Percentiles rank a stretch among this genome's conserved stretches.
Conservation (phyloP, 768 basidiomycete genomes). For the Royoungia palumana region DNA sequence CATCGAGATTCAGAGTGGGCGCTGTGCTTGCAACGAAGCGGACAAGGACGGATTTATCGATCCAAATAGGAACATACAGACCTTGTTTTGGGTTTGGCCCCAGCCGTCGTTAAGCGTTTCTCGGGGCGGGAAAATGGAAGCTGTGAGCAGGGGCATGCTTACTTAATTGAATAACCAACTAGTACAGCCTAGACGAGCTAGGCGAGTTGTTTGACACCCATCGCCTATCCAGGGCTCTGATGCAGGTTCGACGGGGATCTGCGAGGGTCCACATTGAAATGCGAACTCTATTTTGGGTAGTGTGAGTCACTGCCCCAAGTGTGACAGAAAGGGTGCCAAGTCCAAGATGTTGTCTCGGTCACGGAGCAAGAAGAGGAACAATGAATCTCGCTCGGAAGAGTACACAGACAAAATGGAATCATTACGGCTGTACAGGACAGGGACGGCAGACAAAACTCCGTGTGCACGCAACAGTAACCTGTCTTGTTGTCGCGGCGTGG, state of each 20-base stretch:
- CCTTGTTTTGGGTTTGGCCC: slow-evolving; percentile 11
- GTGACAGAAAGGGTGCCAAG: not conserved
- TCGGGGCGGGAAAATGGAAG: slow-evolving; percentile 30
- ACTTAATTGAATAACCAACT: slow-evolving; percentile 20
- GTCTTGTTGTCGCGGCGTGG: not conserved
- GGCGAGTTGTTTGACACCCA: slow-evolving; percentile 15
- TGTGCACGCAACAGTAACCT: not conserved
- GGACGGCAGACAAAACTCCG: slow-evolving; percentile 11
- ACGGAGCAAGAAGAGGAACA: slow-evolving; percentile 5
- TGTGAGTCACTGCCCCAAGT: slow-evolving; percentile 2
- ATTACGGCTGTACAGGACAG: slow-evolving; percentile 3
- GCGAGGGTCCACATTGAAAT: slow-evolving; percentile 3
- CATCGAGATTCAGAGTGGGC: slow-evolving; percentile 20
- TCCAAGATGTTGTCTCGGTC: slow-evolving; percentile 12
- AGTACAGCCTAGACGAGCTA: slow-evolving; percentile 8
- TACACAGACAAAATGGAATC: slow-evolving; percentile 9
- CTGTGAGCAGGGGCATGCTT: slow-evolving; percentile 14
- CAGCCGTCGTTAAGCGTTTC: slow-evolving; percentile 23
- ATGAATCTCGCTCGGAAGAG: slow-evolving; percentile 8
- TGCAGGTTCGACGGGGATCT: slow-evolving; percentile 26
- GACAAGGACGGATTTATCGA: slow-evolving; percentile 1
- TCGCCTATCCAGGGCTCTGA: slow-evolving; percentile 16
- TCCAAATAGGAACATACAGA: slow-evolving; percentile 8
- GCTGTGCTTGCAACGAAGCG: slow-evolving; percentile 23
- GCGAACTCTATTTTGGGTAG: slow-evolving; percentile 12